Evolutionary conservation across 2,329 filamentous ascomycete genomes (phyloP).

Genomic region (Colletotrichum graminicola): DNA sequence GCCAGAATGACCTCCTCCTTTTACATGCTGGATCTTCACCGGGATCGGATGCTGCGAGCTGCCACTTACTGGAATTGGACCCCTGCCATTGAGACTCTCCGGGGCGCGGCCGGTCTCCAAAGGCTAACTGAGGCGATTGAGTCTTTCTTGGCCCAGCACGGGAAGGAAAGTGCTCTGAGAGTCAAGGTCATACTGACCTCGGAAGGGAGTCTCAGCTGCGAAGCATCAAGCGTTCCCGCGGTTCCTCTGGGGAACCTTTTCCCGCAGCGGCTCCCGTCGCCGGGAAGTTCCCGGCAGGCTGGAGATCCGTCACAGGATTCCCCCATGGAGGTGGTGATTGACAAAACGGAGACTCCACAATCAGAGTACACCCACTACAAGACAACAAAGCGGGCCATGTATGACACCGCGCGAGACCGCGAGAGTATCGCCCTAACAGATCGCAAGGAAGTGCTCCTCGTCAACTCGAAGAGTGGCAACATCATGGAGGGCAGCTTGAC

Average conservation of each 20-base stretch:
- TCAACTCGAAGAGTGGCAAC: conserved; percentile 69
- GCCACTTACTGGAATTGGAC: conserved; percentile 69
- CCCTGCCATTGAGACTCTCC: conserved; percentile 57
- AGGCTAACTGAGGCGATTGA: conserved; percentile 52
- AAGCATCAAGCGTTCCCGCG: conserved; percentile 42
- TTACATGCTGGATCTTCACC: conserved; percentile 85
- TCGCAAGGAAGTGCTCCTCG: conserved; percentile 79
- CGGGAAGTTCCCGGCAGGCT: conserved; percentile 48
- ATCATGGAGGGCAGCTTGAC: conserved; percentile 90
- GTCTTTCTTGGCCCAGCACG: conserved; percentile 51
- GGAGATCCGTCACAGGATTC: conserved; percentile 47
- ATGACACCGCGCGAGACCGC: conserved; percentile 76
- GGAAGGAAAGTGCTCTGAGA: conserved; percentile 54
- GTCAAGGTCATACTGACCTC: conserved; percentile 67
- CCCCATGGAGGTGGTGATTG: conserved; percentile 60
- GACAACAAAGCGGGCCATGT: conserved; percentile 80
- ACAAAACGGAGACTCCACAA: conserved; percentile 54
- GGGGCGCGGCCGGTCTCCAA: conserved; percentile 60
- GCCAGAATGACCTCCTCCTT: conserved; percentile 69
- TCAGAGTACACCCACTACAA: conserved; percentile 86
- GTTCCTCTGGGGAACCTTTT: conserved; percentile 67
- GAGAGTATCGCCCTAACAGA: conserved; percentile 65
- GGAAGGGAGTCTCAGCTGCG: conserved; percentile 60
- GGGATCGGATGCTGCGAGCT: conserved; percentile 79
- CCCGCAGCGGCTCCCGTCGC: conserved; percentile 66